Conservation (phyloP, 2,329 filamentous ascomycete genomes). For the Cordyceps farinosa region DNA sequence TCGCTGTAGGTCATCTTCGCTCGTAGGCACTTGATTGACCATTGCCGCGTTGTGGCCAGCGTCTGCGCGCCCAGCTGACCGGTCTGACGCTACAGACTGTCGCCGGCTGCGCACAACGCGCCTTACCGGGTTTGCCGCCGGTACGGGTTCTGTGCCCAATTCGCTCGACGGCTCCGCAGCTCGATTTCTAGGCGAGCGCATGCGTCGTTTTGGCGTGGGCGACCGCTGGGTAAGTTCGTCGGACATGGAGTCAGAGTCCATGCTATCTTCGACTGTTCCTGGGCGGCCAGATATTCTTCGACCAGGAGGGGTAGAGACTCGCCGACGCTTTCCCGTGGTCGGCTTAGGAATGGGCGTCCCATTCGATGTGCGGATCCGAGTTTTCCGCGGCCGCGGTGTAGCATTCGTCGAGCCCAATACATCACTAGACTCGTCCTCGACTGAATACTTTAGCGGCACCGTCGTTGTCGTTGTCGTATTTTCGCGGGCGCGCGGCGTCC, state of each 20-base stretch:
- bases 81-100: conserved; percentile 27
- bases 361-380: conserved; percentile 47
- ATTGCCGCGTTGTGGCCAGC: conserved; percentile 19
- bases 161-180: conserved; percentile 28
- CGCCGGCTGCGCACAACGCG: conserved; percentile 22
- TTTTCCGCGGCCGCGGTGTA: conserved; percentile 41
- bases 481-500: conserved; percentile 28
- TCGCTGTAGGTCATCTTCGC: conserved; percentile 30
- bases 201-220: conserved; percentile 18
- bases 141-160: conserved; percentile 20
- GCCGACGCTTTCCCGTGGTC: conserved; percentile 40
- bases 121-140: conserved; percentile 20
- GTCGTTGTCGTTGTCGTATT: conserved; percentile 51
- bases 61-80: conserved; percentile 27
- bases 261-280: conserved; percentile 28
- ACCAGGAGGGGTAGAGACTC: conserved; percentile 41
- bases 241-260: conserved; percentile 10
- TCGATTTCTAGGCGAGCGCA: conserved; percentile 19
- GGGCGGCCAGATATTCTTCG: conserved; percentile 33
- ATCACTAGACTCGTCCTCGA: conserved; percentile 33
- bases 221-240: conserved; percentile 6
- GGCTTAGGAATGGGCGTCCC: conserved; percentile 47
- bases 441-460: conserved; percentile 47
- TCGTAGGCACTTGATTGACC: conserved; percentile 21
- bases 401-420: conserved; percentile 32